A percentile compares a stretch with the other conserved stretches of the same genome.
Conservation (phyloP, 1,284 basidiomycete species). For the Pseudozyma pruni region DNA sequence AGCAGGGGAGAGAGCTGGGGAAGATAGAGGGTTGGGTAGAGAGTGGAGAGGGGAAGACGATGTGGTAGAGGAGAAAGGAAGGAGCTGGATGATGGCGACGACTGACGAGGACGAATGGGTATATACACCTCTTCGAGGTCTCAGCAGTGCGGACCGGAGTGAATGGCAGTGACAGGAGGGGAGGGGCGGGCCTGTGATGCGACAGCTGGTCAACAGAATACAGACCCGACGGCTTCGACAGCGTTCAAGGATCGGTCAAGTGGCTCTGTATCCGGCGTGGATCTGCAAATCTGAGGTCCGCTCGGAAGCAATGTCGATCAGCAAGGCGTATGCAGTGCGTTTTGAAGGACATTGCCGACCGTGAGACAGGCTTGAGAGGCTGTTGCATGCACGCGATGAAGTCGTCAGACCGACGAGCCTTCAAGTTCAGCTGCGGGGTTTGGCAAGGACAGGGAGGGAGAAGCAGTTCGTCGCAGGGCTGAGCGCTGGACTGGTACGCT, state of each 20-base stretch:
- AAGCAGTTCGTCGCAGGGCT: not conserved
- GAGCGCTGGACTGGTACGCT: not conserved
- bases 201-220: not conserved
- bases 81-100: slow-evolving; percentile 5
- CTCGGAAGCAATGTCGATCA: slow-evolving; percentile 52
- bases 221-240: not conserved
- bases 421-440: slow-evolving; percentile 13
- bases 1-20: slow-evolving; percentile 3
- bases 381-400: too few relatives aligned
- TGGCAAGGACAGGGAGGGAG: not conserved
- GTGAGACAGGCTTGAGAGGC: slow-evolving; percentile 6
- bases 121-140: slow-evolving; percentile 36
- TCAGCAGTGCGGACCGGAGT: slow-evolving; percentile 16
- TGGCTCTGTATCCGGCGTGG: slow-evolving; percentile 2
- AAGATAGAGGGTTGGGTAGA: slow-evolving; percentile 1
- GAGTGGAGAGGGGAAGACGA: slow-evolving; percentile 22
- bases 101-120: slow-evolving; percentile 14
- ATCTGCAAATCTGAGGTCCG: slow-evolving; percentile 29
- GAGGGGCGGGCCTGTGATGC: too few relatives aligned
- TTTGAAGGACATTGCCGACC: too few relatives aligned
- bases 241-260: not conserved
- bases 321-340: slow-evolving; percentile 10
- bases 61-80: slow-evolving; percentile 14
- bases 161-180: slow-evolving; percentile 17
- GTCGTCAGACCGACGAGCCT: not conserved